phyloP scores from a whole-genome alignment of 2,329 filamentous ascomycete species.

The Hypoxylon sp. region DNA sequence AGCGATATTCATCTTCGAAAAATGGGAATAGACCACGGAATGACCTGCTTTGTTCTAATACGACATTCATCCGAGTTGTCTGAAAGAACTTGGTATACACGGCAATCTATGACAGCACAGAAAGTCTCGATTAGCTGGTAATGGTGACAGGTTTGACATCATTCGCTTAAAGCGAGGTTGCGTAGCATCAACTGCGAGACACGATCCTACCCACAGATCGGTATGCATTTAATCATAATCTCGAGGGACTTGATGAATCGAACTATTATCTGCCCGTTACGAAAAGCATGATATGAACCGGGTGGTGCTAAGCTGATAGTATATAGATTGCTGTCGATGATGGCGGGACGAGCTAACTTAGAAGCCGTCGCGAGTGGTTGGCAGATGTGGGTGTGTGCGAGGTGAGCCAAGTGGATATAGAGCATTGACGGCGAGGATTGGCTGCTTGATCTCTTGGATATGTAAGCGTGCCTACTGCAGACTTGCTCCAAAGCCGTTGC shows the following conservation, averaged over 20 bases:
- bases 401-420: conserved; percentile 42
- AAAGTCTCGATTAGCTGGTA: conserved; percentile 28
- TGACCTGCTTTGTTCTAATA: conserved; percentile 17
- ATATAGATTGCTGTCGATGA: conserved; percentile 46
- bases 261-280: conserved; percentile 26
- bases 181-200: conserved; percentile 39
- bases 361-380: conserved; percentile 39
- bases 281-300: conserved; percentile 33
- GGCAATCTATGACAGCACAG: conserved; percentile 29
- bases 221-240: conserved; percentile 29
- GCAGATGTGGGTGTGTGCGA: conserved; percentile 36
- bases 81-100: conserved; percentile 28
- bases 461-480: conserved; percentile 44
- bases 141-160: conserved; percentile 45
- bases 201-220: conserved; percentile 25
- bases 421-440: conserved; percentile 42
- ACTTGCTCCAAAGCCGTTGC: conserved; percentile 40
- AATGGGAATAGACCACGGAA: conserved; percentile 9
- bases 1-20: conserved; percentile 1
- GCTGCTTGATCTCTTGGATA: conserved; percentile 33
- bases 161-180: conserved; percentile 45
- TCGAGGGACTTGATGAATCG: conserved; percentile 28
- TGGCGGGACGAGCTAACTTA: conserved; percentile 38
- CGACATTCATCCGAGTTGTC: conserved; percentile 12
- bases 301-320: conserved; percentile 36